Evolutionary conservation across 2,329 filamentous ascomycete species (phyloP).

Genomic region (Penicillium freii): DNA sequence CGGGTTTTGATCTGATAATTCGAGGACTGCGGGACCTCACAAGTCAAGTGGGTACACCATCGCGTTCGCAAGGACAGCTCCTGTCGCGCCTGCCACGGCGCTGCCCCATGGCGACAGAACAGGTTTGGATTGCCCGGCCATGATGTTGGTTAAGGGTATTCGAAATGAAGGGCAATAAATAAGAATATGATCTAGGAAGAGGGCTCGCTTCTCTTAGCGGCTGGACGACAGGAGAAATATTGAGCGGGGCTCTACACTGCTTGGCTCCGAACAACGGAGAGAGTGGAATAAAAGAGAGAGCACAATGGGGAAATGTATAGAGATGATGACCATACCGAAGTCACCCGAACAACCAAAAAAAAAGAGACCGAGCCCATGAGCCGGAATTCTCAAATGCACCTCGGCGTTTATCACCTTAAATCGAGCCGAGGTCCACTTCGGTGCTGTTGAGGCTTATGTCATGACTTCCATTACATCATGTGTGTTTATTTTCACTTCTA

Average conservation of each 20-base stretch:
- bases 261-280: constrained; percentile 13
- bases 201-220: constrained; percentile 9
- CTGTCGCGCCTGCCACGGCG: constrained; percentile 86
- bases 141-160: constrained; percentile 27
- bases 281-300: background rate
- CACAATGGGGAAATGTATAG: constrained; percentile 4
- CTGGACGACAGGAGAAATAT: constrained; percentile 18
- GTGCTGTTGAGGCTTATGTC: constrained; percentile 11
- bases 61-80: constrained; percentile 91
- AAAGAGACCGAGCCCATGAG: constrained; percentile 10
- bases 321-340: constrained; percentile 16
- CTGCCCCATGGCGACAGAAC: constrained; percentile 86
- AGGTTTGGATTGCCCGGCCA: constrained; percentile 63
- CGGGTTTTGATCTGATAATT: background rate
- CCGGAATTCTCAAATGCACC: constrained; percentile 24
- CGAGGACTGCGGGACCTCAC: constrained; percentile 54
- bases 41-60: constrained; percentile 96
- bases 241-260: constrained; percentile 19
- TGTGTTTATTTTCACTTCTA: background rate
- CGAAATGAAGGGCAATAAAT: constrained; percentile 6
- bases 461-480: background rate
- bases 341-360: constrained; percentile 17
- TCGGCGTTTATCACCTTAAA: constrained; percentile 33
- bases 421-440: constrained; percentile 35
- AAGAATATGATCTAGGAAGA: constrained; percentile 1